Percentiles rank a stretch among this genome's conserved stretches.
phyloP scores from a whole-genome alignment of 352 stramenopile genomes.

The Phytopythium sindhum region DNA sequence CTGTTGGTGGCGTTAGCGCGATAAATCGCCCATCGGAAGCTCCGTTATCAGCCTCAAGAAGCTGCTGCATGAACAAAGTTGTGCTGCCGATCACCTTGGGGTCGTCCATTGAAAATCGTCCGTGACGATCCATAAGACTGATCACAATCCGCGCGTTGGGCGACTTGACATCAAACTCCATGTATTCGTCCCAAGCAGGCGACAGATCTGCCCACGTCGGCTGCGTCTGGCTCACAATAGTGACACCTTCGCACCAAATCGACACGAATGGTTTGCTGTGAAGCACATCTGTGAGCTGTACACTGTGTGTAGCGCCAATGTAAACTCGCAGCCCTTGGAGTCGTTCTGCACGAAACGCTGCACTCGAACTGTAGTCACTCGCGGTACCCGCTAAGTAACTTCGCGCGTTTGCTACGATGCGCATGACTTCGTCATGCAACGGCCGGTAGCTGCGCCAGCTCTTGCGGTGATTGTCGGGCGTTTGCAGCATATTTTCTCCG shows the following conservation, averaged over 20 bases:
- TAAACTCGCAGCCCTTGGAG: conserved; percentile 39
- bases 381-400: background rate
- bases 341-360: conserved; percentile 19
- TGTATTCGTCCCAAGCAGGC: conserved; percentile 56
- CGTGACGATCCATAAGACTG: conserved; percentile 36
- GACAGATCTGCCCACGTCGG: conserved; percentile 59
- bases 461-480: conserved; percentile 17
- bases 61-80: conserved; percentile 34
- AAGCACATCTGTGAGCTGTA: conserved; percentile 38
- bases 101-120: conserved; percentile 15
- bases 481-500: conserved; percentile 28
- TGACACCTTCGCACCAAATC: conserved; percentile 41
- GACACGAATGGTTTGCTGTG: conserved; percentile 44
- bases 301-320: conserved; percentile 36
- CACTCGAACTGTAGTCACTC: background rate
- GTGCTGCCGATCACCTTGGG: conserved; percentile 35
- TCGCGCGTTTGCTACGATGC: conserved; percentile 11
- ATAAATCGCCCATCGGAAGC: conserved; percentile 22
- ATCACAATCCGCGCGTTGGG: conserved; percentile 33
- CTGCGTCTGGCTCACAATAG: conserved; percentile 19
- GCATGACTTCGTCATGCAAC: conserved; percentile 42
- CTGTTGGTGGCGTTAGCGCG: conserved; percentile 5
- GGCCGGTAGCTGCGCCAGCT: conserved; percentile 45
- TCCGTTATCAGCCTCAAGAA: conserved; percentile 22
- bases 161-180: conserved; percentile 49